A percentile compares a stretch with the other conserved stretches of the same genome.
Conservation (phyloP, 148 eudicot genomes). For the Fagopyrum tataricum region DNA sequence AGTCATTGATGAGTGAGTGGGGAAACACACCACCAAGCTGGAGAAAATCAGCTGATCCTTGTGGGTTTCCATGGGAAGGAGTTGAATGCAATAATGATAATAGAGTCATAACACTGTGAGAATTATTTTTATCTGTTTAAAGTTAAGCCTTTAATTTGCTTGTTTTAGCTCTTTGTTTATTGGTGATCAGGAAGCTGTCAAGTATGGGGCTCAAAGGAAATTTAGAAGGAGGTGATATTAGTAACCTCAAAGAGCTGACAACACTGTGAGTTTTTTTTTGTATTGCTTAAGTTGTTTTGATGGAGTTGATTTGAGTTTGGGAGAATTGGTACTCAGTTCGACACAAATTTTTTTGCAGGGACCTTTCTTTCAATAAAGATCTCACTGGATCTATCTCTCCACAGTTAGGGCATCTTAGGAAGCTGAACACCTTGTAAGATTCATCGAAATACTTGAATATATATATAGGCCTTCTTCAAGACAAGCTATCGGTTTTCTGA, state of each 20-base stretch:
- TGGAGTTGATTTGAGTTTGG: background rate
- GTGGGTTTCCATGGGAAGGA: conserved; percentile 78
- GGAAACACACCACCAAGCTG: conserved; percentile 75
- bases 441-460: background rate
- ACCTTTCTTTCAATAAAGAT: conserved; percentile 67
- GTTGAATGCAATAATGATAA: conserved; percentile 59
- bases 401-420: conserved; percentile 55
- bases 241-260: conserved; percentile 56
- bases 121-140: background rate
- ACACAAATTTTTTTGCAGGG: conserved; percentile 61
- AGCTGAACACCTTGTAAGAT: conserved; percentile 59
- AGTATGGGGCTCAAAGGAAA: conserved; percentile 69
- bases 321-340: too few relatives aligned
- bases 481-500: background rate
- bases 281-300: background rate
- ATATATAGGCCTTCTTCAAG: background rate
- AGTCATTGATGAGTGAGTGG: conserved; percentile 63
- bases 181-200: conserved; percentile 50
- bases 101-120: conserved; percentile 43
- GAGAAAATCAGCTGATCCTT: conserved; percentile 69
- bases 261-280: conserved; percentile 51
- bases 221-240: conserved; percentile 72
- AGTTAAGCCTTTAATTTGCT: conserved; percentile 3
- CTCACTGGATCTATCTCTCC: conserved; percentile 71
- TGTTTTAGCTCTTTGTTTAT: background rate